Conservation (phyloP, 306 rosid species). For the Boehmeria nivea region DNA sequence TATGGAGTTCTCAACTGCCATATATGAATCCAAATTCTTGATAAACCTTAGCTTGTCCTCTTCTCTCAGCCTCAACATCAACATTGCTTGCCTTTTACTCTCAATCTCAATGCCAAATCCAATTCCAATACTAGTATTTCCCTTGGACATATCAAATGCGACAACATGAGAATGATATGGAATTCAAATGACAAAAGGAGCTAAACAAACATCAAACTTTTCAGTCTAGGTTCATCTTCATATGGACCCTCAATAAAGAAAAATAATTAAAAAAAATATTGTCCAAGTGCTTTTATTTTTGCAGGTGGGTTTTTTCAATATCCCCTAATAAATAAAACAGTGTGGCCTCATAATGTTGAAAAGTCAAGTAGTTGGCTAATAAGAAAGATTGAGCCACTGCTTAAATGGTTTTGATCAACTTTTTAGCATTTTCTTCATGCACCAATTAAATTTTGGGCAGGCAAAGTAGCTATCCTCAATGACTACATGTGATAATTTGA, state of each 20-base stretch:
- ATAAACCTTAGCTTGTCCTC: background rate
- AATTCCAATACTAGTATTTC: too few species aligned
- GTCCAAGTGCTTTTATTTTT: background rate
- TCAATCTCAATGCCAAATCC: background rate
- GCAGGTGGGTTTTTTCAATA: conserved; percentile 4
- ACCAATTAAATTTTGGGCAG: conserved; percentile 12
- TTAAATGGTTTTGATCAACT: conserved; percentile 8
- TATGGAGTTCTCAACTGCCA: conserved; percentile 6
- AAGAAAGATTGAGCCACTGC: conserved; percentile 5
- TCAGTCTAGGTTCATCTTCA: background rate
- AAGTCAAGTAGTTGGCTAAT: conserved; percentile 21
- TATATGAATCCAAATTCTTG: background rate
- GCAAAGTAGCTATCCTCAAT: conserved; percentile 8
- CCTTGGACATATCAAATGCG: too few species aligned
- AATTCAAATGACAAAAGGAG: too few species aligned
- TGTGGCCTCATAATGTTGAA: conserved; percentile 5
- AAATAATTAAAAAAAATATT: background rate
- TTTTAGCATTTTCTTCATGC: background rate
- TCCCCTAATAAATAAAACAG: background rate
- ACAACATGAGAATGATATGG: too few species aligned
- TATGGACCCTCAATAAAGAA: background rate
- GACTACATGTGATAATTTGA: conserved; percentile 6
- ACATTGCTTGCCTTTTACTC: background rate
- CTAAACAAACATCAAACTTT: too few species aligned
- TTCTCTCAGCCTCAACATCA: too few species aligned